These are phyloP conservation scores for Taphrina flavorubra DNA, from an alignment of 1,139 yeast genomes.

Conservation along the genomic window DNA sequence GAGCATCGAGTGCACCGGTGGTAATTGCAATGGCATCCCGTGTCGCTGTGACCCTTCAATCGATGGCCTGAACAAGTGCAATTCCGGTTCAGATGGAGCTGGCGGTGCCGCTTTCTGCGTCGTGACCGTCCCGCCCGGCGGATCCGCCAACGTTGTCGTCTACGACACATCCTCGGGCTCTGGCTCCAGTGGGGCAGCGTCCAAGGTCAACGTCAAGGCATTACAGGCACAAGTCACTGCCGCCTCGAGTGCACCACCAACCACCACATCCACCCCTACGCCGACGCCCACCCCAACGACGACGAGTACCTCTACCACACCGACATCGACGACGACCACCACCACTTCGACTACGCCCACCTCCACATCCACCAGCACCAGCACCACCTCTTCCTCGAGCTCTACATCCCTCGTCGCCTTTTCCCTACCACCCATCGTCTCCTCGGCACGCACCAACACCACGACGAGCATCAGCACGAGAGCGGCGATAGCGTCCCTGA, in stretches of 20 bases:
- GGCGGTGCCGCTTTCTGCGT: slow-evolving; percentile 81
- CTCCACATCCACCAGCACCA: slow-evolving; percentile 2
- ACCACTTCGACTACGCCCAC: slow-evolving; percentile 8
- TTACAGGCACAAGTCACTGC: neutral
- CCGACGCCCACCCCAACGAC: neutral
- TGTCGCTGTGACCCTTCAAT: slow-evolving; percentile 79
- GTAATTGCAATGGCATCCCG: slow-evolving; percentile 71
- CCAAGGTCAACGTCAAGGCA: slow-evolving; percentile 19
- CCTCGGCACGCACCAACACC: slow-evolving; percentile 3
- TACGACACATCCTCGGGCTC: slow-evolving; percentile 52
- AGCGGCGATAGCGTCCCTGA: slow-evolving; percentile 1
- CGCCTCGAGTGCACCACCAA: neutral
- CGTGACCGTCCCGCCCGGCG: slow-evolving; percentile 70
- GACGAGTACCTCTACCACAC: slow-evolving; percentile 1
- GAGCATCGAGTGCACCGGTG: slow-evolving; percentile 72
- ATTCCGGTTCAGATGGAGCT: slow-evolving; percentile 55
- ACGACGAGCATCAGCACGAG: neutral
- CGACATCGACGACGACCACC: slow-evolving; percentile 8
- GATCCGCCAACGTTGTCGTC: slow-evolving; percentile 74
- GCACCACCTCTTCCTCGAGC: neutral
- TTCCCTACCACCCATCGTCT: neutral
- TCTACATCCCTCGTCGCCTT: slow-evolving; percentile 1
- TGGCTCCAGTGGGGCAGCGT: slow-evolving; percentile 13
- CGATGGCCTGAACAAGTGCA: slow-evolving; percentile 63
- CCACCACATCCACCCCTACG: slow-evolving; percentile 2